Conservation (phyloP, 2,329 filamentous ascomycete species). For the Mycogone perniciosa region DNA sequence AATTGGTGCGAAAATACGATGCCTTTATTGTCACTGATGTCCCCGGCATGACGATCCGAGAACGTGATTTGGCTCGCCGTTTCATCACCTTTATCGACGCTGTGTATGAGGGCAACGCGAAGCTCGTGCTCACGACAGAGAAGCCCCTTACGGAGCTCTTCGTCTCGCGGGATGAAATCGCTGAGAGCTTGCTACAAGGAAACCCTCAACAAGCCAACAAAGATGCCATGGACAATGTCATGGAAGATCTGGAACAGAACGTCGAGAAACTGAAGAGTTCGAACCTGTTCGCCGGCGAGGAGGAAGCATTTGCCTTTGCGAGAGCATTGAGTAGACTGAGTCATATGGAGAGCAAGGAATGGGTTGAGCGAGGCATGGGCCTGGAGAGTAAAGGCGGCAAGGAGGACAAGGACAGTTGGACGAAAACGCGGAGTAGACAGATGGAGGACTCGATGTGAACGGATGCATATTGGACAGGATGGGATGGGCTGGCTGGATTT, state of each 20-base stretch:
- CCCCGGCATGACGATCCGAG: slow-evolving; percentile 81
- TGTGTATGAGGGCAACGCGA: slow-evolving; percentile 88
- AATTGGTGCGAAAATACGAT: slow-evolving; percentile 83
- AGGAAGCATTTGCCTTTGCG: slow-evolving; percentile 95
- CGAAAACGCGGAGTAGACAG: slow-evolving; percentile 59
- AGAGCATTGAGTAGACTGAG: slow-evolving; percentile 74
- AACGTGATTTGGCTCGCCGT: slow-evolving; percentile 79
- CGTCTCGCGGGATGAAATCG: slow-evolving; percentile 64
- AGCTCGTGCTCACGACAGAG: slow-evolving; percentile 85
- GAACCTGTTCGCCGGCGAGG: slow-evolving; percentile 85
- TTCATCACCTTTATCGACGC: slow-evolving; percentile 99
- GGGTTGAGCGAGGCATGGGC: slow-evolving; percentile 78
- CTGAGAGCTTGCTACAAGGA: slow-evolving; percentile 48
- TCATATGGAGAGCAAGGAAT: slow-evolving; percentile 92
- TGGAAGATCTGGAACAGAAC: slow-evolving; percentile 83
- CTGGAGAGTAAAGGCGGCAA: slow-evolving; percentile 59
- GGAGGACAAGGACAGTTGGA: slow-evolving; percentile 58
- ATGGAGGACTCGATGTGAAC: slow-evolving; percentile 60
- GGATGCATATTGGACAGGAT: too few species aligned
- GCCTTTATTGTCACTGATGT: slow-evolving; percentile 89
- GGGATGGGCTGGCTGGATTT: too few species aligned
- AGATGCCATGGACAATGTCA: slow-evolving; percentile 68
- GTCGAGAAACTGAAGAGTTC: slow-evolving; percentile 80
- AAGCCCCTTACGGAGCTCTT: slow-evolving; percentile 84
- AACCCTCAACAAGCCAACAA: slow-evolving; percentile 36